phyloP scores from a whole-genome alignment of 495 filamentous ascomycete species.

The Tetracladium setigerum region DNA sequence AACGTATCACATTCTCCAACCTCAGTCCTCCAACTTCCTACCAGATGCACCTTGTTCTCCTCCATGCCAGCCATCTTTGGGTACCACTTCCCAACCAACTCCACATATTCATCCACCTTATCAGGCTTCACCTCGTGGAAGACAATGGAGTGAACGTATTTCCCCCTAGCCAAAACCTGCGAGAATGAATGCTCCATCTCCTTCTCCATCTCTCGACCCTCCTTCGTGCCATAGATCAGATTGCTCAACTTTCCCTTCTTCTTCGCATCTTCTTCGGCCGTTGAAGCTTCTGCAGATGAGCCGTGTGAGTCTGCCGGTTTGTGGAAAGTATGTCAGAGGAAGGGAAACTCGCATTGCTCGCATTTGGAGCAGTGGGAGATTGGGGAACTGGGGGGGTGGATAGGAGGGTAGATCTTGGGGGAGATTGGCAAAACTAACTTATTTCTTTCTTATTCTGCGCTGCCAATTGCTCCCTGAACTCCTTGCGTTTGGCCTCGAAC shows the following conservation, averaged over 20 bases:
- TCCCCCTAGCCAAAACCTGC: constrained; percentile 87
- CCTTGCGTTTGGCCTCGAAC: constrained; percentile 75
- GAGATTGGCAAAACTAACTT: constrained; percentile 58
- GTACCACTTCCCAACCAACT: constrained; percentile 89
- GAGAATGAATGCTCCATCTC: constrained; percentile 94
- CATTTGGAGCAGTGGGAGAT: constrained; percentile 45
- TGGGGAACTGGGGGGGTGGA: constrained; percentile 15
- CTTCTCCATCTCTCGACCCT: constrained; percentile 83
- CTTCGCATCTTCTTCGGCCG: constrained; percentile 30
- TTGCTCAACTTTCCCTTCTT: constrained; percentile 47
- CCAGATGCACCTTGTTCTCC: constrained; percentile 89
- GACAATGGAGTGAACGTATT: constrained; percentile 97
- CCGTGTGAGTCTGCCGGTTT: constrained; percentile 60
- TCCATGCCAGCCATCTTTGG: constrained; percentile 71
- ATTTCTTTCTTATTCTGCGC: constrained; percentile 67
- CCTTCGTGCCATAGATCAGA: constrained; percentile 92
- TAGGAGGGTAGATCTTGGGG: constrained; percentile 18
- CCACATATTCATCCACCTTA: constrained; percentile 88
- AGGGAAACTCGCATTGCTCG: constrained; percentile 46
- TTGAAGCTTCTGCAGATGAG: constrained; percentile 41
- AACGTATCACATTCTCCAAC: constrained; percentile 98
- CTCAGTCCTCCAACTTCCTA: constrained; percentile 97
- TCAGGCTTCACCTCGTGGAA: constrained; percentile 96
- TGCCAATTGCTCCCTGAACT: constrained; percentile 77
- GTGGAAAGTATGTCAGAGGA: constrained; percentile 28